Base-by-base conservation (phyloP, 1,284 basidiomycete genomes). In the Ganoderma leucocontextum region DNA sequence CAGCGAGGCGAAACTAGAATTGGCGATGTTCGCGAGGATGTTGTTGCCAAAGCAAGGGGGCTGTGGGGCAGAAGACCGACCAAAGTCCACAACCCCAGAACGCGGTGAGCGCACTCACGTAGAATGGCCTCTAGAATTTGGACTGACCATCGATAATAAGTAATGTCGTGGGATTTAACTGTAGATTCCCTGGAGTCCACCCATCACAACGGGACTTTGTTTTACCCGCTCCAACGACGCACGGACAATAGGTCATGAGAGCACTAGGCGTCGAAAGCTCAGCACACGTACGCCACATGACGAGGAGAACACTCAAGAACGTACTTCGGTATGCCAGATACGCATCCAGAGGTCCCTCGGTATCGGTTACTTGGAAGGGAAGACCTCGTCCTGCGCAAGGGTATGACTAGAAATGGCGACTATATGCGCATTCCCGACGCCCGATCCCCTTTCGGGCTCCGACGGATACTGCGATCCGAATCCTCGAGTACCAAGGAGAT, bases 101-200 rank as follows among this genome's bases (percentile, higher is more conserved):
- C 17, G 52, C 35, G 59, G 60, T 62, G 60, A 62, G 60, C 39
- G 25, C 44, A 13, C 29, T 49, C 60, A 7, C 41, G 33, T 49
- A 62, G 44, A 7, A 35, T 38, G 29, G 38, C 19, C 10, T 59
- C 36, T 9, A n/a, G 55, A 58, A 58, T 22, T 4, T 33, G 33
- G 57, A 13, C 38, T 22, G 35, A 59, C 57, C 36, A 36, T 22
- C 39, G 39, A n/a, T 60, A 29, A 33, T 19, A 60, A 33, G 59
- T 60, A 7, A 33, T 57, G 17, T 17, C 19, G 15, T 4, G 22
- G 47, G n/a, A n/a, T 25, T 10, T 6, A 49, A 33, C 52, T 53
- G 29, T 53, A 10, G 49, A 47, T 1, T 7, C 44, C 17, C n/a
- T 5, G 8, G 47, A 0, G 13, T 25, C 47, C 22, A 49, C 12